These are phyloP conservation scores for Lolium rigidum DNA, from an alignment of 176 grass and related monocot species.

Conservation along the genomic window DNA sequence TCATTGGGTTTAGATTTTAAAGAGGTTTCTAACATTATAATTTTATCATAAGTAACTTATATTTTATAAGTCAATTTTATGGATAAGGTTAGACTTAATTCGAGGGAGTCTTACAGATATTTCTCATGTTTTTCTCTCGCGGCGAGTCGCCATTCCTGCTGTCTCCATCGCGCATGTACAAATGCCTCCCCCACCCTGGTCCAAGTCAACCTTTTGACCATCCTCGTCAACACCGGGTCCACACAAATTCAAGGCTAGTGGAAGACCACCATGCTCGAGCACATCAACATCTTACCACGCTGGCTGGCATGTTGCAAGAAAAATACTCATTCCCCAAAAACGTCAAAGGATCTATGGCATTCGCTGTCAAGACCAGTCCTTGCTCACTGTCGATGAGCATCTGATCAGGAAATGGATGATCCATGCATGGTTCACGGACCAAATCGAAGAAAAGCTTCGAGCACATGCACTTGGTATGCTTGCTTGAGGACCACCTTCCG, in stretches of 20 bases:
- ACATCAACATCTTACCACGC: background rate
- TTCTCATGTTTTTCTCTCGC: background rate
- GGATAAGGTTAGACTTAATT: too few species aligned
- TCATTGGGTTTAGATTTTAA: too few species aligned
- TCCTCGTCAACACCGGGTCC: background rate
- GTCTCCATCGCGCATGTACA: background rate
- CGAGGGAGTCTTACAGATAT: too few species aligned
- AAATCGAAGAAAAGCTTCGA: background rate
- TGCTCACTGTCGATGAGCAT: background rate
- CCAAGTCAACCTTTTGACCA: constrained; percentile 38
- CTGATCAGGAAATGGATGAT: background rate
- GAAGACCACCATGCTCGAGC: background rate
- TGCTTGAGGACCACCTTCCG: too few species aligned
- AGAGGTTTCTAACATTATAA: too few species aligned
- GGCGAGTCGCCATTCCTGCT: background rate
- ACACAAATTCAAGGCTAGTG: background rate
- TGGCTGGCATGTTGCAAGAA: background rate
- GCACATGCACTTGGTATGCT: background rate
- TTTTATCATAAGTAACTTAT: too few species aligned
- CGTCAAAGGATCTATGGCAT: background rate
- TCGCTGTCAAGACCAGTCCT: background rate
- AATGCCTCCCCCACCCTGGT: background rate
- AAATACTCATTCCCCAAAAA: too few species aligned
- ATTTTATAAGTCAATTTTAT: too few species aligned
- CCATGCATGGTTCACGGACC: background rate